phyloP scores from a whole-genome alignment of 257 asterid species.

The Petunia axillaris region DNA sequence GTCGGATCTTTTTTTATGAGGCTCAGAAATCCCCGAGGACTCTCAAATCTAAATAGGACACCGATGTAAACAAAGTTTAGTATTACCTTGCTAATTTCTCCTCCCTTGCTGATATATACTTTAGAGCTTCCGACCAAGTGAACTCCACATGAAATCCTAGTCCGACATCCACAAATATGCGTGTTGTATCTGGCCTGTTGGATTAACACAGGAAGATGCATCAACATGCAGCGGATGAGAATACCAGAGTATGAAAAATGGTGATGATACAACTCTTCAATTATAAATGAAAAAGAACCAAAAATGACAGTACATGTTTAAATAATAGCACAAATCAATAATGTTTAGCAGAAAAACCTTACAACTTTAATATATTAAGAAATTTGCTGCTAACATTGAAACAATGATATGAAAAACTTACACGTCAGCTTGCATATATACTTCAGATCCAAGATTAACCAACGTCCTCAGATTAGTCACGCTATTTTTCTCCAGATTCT shows the following conservation, averaged over 20 bases:
- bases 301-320: not conserved
- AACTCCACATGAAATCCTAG: constrained; percentile 92
- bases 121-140: constrained; percentile 90
- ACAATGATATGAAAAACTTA: constrained; percentile 41
- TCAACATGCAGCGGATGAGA: not conserved
- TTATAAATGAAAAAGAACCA: not conserved
- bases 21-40: too few species aligned
- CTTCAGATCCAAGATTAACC: constrained; percentile 92
- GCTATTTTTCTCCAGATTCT: constrained; percentile 79
- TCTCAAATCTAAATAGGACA: constrained; percentile 14
- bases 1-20: not conserved
- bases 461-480: constrained; percentile 73
- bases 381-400: not conserved
- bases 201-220: constrained; percentile 12
- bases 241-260: not conserved
- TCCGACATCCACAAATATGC: constrained; percentile 82
- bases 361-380: not conserved
- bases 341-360: too few species aligned
- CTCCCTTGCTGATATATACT: constrained; percentile 58
- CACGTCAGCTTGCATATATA: constrained; percentile 91
- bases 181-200: constrained; percentile 77
- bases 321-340: not conserved
- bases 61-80: not conserved
- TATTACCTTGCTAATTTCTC: constrained; percentile 42
- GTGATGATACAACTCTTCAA: not conserved